Evolutionary conservation across 768 basidiomycete species (phyloP).

Genomic region (Terana coerulea): DNA sequence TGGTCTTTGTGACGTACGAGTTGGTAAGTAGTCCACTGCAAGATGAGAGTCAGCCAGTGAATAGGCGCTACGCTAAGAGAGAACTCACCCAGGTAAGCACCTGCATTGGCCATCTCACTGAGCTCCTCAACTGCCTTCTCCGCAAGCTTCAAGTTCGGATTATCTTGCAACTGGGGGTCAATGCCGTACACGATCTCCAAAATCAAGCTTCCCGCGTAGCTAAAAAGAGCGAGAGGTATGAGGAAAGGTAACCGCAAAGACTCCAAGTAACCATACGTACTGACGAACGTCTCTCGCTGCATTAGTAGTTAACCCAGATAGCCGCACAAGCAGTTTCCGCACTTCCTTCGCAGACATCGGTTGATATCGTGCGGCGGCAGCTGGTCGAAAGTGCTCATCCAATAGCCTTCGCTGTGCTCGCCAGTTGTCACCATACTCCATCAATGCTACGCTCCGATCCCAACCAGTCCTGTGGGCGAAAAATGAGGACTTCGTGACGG

Average conservation of each 20-base stretch:
- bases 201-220: slow-evolving; percentile 2
- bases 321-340: background rate
- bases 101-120: background rate
- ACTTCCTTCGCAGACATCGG: background rate
- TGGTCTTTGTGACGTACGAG: background rate
- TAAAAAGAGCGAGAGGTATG: background rate
- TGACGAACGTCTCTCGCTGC: slow-evolving; percentile 1
- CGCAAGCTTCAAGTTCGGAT: background rate
- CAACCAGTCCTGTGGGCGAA: background rate
- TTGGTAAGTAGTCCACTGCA: background rate
- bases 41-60: background rate
- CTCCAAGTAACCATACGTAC: slow-evolving; percentile 6
- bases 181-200: slow-evolving; percentile 10
- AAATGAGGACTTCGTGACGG: background rate
- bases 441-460: slow-evolving; percentile 1
- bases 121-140: background rate
- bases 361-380: background rate
- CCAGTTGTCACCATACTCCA: slow-evolving; percentile 10
- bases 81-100: background rate
- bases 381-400: slow-evolving; percentile 10
- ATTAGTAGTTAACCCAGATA: no score
- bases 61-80: background rate
- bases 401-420: background rate
- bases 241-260: background rate
- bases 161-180: background rate